Evolutionary conservation across 768 basidiomycete genomes (phyloP), one percentile per base, ranked within the genome.

Genomic region (Polyporus arcularius): DNA sequence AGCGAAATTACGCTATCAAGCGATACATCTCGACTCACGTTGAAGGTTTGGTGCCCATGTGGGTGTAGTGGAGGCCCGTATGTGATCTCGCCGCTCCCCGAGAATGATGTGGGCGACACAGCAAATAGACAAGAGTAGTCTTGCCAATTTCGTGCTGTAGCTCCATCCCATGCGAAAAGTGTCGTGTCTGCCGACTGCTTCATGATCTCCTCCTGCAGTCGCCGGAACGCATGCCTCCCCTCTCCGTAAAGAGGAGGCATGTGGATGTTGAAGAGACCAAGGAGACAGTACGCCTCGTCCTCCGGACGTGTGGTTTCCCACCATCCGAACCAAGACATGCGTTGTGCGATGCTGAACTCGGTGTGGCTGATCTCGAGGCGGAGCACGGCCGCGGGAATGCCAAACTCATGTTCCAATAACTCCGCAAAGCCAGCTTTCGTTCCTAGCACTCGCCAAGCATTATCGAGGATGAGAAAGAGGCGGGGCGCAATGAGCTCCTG

Each of bases 131-230:
- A 26, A 26, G 21, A 26, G 21, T 26, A 26, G 21, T 26, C 21
- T 26, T 26, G 21, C 21, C 21, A 26, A 26, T 26, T 26, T 2
- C 21, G 21, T 26, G 21, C 21, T 26, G 21, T 26, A 26, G 21
- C 21, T 26, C 21, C 21, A 26, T 26, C 35, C 47, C 47, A 48
- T 26, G 26, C 47, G 47, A 48, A 18, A 6, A 48, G 16, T 18
- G 47, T 21, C 8, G 47, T 18, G 26, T 48, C 47, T 9, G 28
- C 26, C 6, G 47, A 48, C 18, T n/a, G n/a, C 12, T 26, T n/a
- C 53, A 55, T 45, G 40, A 55, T 55, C 32, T 32, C 53, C 40
- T 41, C 16, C 26, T 41, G 38, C 53, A 55, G 39, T 21, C 53
- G 14, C 18, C 18, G 26, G 40, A 55, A 55, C 42, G 53, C 53